Conservation (phyloP, 2,329 filamentous ascomycete genomes). For the Talaromyces verruculosus region DNA sequence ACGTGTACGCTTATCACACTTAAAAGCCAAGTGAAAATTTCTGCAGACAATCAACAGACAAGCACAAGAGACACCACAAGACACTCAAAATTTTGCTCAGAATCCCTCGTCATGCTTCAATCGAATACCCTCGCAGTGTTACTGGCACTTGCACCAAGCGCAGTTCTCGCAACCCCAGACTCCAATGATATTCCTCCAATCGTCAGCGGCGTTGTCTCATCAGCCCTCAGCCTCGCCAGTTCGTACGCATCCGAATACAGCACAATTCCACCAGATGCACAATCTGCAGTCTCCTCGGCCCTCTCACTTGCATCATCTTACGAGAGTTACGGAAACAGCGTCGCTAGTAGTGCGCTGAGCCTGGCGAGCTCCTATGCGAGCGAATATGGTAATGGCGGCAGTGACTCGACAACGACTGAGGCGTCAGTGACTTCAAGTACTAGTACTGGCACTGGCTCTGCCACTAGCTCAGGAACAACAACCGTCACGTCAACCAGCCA, state of each 20-base stretch:
- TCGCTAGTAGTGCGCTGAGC: slow-evolving; percentile 11
- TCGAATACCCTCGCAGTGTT: neutral
- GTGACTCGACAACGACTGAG: slow-evolving; percentile 5
- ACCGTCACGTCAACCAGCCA: neutral
- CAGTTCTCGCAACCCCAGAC: slow-evolving; percentile 9
- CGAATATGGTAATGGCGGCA: slow-evolving; percentile 12
- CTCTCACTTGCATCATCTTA: slow-evolving; percentile 20
- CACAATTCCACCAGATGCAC: slow-evolving; percentile 18
- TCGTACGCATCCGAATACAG: slow-evolving; percentile 22
- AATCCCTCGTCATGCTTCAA: slow-evolving; percentile 2
- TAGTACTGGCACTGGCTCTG: neutral
- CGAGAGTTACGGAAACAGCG: slow-evolving; percentile 16
- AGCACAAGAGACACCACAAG: neutral
- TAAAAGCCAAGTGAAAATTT: neutral
- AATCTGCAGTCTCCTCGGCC: slow-evolving; percentile 16
- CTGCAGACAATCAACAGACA: neutral
- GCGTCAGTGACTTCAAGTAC: neutral
- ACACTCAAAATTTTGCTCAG: neutral
- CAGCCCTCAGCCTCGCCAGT: slow-evolving; percentile 15
- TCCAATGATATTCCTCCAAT: slow-evolving; percentile 16
- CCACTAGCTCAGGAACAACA: neutral
- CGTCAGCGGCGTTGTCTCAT: slow-evolving; percentile 12
- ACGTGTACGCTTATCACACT: neutral
- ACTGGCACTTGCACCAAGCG: neutral
- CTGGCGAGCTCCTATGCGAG: slow-evolving; percentile 18